Evolutionary conservation across 2,329 filamentous ascomycete species (phyloP).

Genomic region (Blastomyces percursus): DNA sequence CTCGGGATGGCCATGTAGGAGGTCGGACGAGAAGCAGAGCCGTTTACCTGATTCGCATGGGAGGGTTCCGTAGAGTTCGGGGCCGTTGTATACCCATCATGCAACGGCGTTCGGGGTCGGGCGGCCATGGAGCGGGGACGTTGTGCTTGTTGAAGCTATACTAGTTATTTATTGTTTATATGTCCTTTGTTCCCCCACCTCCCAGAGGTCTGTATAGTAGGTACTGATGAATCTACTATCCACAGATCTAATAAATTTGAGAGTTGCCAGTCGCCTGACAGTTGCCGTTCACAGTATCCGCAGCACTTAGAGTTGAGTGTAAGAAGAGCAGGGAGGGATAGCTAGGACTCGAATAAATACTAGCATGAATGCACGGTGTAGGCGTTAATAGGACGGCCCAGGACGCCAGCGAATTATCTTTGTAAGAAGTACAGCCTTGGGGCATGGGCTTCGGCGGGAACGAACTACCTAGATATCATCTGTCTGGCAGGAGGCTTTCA

Average conservation of each 20-base stretch:
- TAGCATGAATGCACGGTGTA: not conserved
- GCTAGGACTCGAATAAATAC: not conserved
- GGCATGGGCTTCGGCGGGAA: not conserved
- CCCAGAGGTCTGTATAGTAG: not conserved
- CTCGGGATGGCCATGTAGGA: slow-evolving; percentile 28
- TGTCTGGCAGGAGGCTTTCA: not conserved
- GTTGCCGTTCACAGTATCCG: not conserved
- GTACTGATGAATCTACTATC: not conserved
- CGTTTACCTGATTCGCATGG: slow-evolving; percentile 25
- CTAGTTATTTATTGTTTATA: not conserved
- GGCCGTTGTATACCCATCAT: slow-evolving; percentile 27
- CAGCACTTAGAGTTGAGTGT: not conserved
- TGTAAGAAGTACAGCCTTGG: not conserved
- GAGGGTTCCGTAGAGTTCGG: slow-evolving; percentile 23
- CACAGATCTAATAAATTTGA: not conserved
- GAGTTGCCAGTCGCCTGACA: not conserved
- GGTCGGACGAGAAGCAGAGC: slow-evolving; percentile 26
- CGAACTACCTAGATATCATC: not conserved
- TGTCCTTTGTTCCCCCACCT: not conserved
- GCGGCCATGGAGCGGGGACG: slow-evolving; percentile 19
- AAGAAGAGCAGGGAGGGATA: not conserved
- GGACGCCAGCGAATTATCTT: not conserved
- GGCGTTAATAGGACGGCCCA: not conserved
- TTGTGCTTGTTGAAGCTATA: slow-evolving; percentile 1
- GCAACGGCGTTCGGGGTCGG: slow-evolving; percentile 30